Base-by-base conservation (phyloP, 2,329 filamentous ascomycete species). In the Cryphonectria parasitica region DNA sequence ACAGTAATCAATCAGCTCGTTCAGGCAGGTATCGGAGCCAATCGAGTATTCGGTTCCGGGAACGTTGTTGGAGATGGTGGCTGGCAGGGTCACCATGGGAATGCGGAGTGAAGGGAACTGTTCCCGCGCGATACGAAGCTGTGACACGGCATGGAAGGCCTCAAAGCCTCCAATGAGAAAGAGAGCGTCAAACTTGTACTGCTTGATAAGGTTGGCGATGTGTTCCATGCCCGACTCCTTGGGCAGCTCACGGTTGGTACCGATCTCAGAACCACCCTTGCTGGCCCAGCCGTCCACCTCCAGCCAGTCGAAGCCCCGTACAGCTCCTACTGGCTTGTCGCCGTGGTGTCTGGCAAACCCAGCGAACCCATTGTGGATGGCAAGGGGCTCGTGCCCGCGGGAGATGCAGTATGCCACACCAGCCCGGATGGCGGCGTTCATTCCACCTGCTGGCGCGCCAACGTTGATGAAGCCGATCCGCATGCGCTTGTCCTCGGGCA, bases 51-150 rank as follows among this genome's bases (percentile, higher is more conserved):
- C 96, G 0, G 95, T 97, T 54, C 96, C 96, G 0, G 96, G 96
- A 5, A 99, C 96, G 80, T 99, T 99, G 86, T 99, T 99, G 74
- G 94, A 97, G 76, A 99, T 95, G 13, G 96, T 99, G n/a, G 96
- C 96, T 0, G 96, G 96, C 36, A 99, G 86, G 58, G 98, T 87
- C 67, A 92, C 88, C 86, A 98, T 93, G 28, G 96, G 96, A 74
- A 99, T 98, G 80, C 93, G 94, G 78, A 99, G 92, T 1, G 92
- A 91, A 15, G 93, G 90, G 81, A 92, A 97, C 72, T 93, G 83
- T 49, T 89, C 87, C 69, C 94, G 88, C 19, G 92, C 94, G 83
- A 93, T 89, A 75, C 95, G 91, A 72, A 99, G 87, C 81, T 98
- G 92, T 61, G 92, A 93, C 45, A 98, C 88, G 2, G 96, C 91